Base-by-base conservation (phyloP, 2,329 filamentous ascomycete species). In the Blastomyces silverae region DNA sequence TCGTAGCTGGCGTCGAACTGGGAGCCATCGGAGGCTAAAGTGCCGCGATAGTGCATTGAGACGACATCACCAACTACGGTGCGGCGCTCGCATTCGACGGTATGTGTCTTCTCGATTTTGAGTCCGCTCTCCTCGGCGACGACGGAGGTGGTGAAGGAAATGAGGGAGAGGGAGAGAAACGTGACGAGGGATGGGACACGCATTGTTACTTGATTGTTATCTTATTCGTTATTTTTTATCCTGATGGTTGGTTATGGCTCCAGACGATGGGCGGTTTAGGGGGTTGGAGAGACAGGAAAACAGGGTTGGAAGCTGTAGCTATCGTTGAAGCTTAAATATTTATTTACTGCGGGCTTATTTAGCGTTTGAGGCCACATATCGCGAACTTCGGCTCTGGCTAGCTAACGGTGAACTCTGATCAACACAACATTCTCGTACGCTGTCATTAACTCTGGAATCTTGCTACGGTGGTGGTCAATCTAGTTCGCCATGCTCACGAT, bases 1-100 rank as follows among this genome's bases (percentile, higher is more conserved):
- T 92, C 87, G 79, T 95, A 95, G 77, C 82, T 85, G 68, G 90
- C 86, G 79, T 97, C 93, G 74, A 97, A 97, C 76, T 94, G 82
- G 67, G 84, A 82, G 72, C 92, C 93, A 69, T 87, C 85, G 62
- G 81, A 80, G 67, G 86, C 83, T 42, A 97, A 85, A 1, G 89
- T 94, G 71, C 93, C 93, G 64, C 85, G 85, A 82, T 97, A 97
- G 81, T 97, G 92, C 73, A 97, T 91, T 64, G 87, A 82, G 74
- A 97, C 87, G 68, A 82, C 86, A 80, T 97, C 92, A 70, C 91
- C 91, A 67, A 83, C 85, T 73, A 84, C 73, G 20, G 86, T 89
- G 81, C 90, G 92, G 77, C 91, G 88, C 61, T 86, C 85, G 82
- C 92, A 97, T 50, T 69, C 85, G 68, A 90, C 89, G 34, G 85